A percentile compares a stretch with the other conserved stretches of the same genome.
Evolutionary conservation across 2,329 filamentous ascomycete genomes (phyloP).

Genomic region (Paraconiothyrium brasiliense): DNA sequence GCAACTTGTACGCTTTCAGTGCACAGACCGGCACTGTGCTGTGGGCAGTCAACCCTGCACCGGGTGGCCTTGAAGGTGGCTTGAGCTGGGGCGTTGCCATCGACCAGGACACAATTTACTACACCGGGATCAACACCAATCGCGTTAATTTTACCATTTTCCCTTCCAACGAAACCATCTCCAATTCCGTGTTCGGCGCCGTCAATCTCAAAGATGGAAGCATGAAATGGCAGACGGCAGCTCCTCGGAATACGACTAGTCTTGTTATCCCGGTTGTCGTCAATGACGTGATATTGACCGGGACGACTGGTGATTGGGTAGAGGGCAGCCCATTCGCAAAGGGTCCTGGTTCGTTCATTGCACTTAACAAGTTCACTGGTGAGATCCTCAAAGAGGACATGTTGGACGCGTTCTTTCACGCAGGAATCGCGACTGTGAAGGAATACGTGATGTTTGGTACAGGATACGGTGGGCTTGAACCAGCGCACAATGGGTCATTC

Average conservation of each 20-base stretch:
- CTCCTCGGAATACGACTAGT: slow-evolving; percentile 11
- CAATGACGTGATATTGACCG: slow-evolving; percentile 16
- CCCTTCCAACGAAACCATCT: slow-evolving; percentile 6
- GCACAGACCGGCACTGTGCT: slow-evolving; percentile 13
- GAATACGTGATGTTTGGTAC: slow-evolving; percentile 19
- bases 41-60: slow-evolving; percentile 12
- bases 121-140: slow-evolving; percentile 16
- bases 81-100: slow-evolving; percentile 17
- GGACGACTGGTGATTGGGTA: slow-evolving; percentile 7
- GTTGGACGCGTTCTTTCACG: slow-evolving; percentile 16
- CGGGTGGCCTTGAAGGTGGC: slow-evolving; percentile 14
- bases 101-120: slow-evolving; percentile 14
- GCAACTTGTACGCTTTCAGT: slow-evolving; percentile 18
- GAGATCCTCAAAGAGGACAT: slow-evolving; percentile 11
- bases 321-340: not conserved
- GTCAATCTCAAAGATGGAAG: slow-evolving; percentile 15
- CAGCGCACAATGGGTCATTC: slow-evolving; percentile 11
- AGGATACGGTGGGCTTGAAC: slow-evolving; percentile 11
- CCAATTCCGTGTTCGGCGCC: slow-evolving; percentile 10
- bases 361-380: slow-evolving; percentile 16
- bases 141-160: slow-evolving; percentile 13
- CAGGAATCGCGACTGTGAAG: slow-evolving; percentile 15
- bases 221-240: slow-evolving; percentile 10
- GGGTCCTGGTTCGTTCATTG: slow-evolving; percentile 12
- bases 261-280: slow-evolving; percentile 10